These are phyloP conservation scores for Myriosclerotinia scirpicola DNA, from an alignment of 2,329 filamentous ascomycete species.

Conservation along the genomic window DNA sequence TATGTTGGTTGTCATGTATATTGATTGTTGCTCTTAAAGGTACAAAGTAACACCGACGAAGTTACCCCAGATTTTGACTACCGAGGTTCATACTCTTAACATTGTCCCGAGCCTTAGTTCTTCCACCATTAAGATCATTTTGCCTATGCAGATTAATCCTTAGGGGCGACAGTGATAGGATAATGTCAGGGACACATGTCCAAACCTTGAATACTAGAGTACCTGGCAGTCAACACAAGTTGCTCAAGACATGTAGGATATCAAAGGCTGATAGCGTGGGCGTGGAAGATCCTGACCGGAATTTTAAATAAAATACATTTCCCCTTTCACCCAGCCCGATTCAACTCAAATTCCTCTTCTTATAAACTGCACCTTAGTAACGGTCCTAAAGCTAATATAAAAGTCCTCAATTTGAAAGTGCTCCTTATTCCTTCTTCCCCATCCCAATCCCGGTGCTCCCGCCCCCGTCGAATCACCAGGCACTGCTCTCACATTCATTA, in stretches of 20 bases:
- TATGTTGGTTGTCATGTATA: background rate
- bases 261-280: no score
- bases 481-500: conserved; percentile 25
- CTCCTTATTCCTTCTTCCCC: background rate
- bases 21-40: background rate
- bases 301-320: background rate
- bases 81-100: background rate
- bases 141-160: background rate
- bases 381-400: background rate
- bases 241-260: background rate
- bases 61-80: conserved; percentile 7
- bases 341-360: background rate
- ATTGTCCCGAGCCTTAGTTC: conserved; percentile 12
- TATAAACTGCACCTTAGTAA: no score
- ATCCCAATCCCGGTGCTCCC: conserved; percentile 47
- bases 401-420: background rate
- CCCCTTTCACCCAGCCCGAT: background rate
- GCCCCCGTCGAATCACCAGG: conserved; percentile 49
- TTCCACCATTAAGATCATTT: conserved; percentile 9
- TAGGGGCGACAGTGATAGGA: background rate
- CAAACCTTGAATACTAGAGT: background rate
- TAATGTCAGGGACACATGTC: background rate
- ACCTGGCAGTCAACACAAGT: background rate
- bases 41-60: background rate
- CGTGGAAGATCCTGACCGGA: background rate